Base-by-base conservation (phyloP, 75 land plant genomes). In the Adiantum capillusveneris region DNA sequence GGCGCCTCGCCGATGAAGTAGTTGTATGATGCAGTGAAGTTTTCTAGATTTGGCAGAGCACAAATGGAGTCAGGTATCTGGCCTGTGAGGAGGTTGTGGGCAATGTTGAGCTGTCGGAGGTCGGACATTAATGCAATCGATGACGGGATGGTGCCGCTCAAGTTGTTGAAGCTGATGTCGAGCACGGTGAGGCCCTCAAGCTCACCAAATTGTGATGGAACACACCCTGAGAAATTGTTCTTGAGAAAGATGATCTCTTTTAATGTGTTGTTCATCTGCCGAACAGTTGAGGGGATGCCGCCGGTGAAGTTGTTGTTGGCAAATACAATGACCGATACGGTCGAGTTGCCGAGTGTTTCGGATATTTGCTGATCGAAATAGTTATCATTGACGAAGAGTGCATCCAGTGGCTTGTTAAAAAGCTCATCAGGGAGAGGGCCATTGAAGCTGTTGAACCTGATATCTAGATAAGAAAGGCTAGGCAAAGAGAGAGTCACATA, bases 361-460 rank as follows among this genome's bases (percentile, higher is more conserved):
- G 86, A 86, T 0, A 86, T 41, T 28, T 28, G 29, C 14, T 26
- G 14, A 6, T 11, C 49, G 66, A 87, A 87, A 22, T 44, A 18
- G 63, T 80, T 78, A 74, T 87, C 74, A 57, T 87, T 87, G 29
- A 87, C 31, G 59, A 87, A 81, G 53, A 87, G 59, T 9, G 77
- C 82, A 19, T 83, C 78, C 17, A 83, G 71, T 1, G 44, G 36
- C 51, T 66, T 55, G 56, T 31, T 30, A 69, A 79, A 86, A 18
- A 87, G 19, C 20, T 45, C 39, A 0, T 64, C 60, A 0, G 92
- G 84, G 18, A 87, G 59, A 0, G 27, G 16, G 48, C 92, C 88
- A n/a, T 41, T 31, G 65, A 87, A 83, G 36, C 22, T 24, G 64
- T 87, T 87, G 78, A 57, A 87, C n/a, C 92, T 72, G 26, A 87